Conservation (phyloP, 2,329 filamentous ascomycete genomes). For the Penicillium sp. region DNA sequence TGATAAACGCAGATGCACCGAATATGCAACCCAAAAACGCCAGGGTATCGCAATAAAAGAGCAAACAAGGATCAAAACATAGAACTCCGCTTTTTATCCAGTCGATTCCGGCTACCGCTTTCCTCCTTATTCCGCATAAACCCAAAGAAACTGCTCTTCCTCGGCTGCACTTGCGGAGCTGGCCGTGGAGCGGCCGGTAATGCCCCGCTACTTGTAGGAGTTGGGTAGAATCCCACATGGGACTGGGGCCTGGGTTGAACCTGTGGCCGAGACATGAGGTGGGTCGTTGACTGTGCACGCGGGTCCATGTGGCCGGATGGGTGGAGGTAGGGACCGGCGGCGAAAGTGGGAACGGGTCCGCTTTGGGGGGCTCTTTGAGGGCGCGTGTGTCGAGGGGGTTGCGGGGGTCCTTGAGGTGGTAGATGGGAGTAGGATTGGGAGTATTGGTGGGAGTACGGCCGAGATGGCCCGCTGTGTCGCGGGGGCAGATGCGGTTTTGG, state of each 20-base stretch:
- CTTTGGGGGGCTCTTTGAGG: conserved; percentile 12
- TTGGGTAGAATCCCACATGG: conserved; percentile 15
- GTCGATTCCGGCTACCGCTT: conserved; percentile 26
- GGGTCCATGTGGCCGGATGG: conserved; percentile 13
- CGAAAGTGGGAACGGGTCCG: conserved; percentile 11
- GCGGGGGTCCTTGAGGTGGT: conserved; percentile 12
- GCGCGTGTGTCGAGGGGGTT: conserved; percentile 16
- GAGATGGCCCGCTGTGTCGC: conserved; percentile 16
- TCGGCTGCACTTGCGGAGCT: conserved; percentile 31
- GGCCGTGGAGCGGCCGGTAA: conserved; percentile 7
- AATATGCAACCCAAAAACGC: conserved; percentile 1
- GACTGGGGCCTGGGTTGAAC: conserved; percentile 16
- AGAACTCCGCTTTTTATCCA: conserved; percentile 48
- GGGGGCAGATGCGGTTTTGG: conserved; percentile 19
- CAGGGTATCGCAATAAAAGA: conserved; percentile 17
- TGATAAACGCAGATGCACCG: not conserved
- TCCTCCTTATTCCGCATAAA: conserved; percentile 39
- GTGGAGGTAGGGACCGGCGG: conserved; percentile 20
- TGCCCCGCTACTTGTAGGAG: conserved; percentile 15
- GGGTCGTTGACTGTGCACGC: conserved; percentile 21
- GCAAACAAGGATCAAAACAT: conserved; percentile 38
- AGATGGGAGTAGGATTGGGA: conserved; percentile 24
- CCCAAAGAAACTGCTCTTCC: conserved; percentile 48
- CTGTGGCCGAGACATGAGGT: conserved; percentile 18
- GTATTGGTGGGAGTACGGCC: conserved; percentile 16